Evolutionary conservation across 2,329 filamentous ascomycete species (phyloP), one percentile per base, ranked within the genome.

Genomic region (Pleochaeta shiraiana): DNA sequence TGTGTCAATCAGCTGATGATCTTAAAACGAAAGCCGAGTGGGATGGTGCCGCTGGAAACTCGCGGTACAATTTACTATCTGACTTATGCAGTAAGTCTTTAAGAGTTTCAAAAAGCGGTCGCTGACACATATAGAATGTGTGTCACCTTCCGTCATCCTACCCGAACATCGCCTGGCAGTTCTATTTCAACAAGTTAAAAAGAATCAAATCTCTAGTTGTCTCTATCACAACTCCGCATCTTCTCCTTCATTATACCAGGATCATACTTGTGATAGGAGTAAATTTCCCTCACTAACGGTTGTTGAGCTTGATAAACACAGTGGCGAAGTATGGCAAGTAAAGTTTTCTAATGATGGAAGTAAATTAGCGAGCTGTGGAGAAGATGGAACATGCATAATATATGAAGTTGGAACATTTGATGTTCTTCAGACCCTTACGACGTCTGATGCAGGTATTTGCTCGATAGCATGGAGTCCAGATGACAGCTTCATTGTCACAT

Each of bases 91-190:
- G 88, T 93, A 77, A 75, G 83, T 75, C 53, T 24, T 55, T 28
- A 34, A 24, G 33, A 24, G 11, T 45, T 57, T 24, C n/a, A 2
- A 26, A 9, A 31, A 64, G 24, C 19, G 14, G 62, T 67, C 73
- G 64, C 76, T 65, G 45, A 53, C 21, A n/a, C 7, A 21, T 66
- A 21, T 69, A 92, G 88, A 81, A 77, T 95, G 84, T 65, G 95
- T 98, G 73, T 95, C 93, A 1, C 92, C 93, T 0, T 93, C 90
- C 3, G 88, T 95, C 55, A 97, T 98, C 91, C 87, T 98, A 64
- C 93, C 93, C 1, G 89, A 95, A 71, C 88, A 93, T 73, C 85
- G 93, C 6, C 78, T 98, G 55, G 89, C 90, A 1, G 81, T 84
- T 37, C 78, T 98, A 19, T 77, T 98, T 63, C 81, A 91, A 65